Evolutionary conservation across 176 grass and related monocot species (phyloP).

Genomic region (Lolium rigidum): DNA sequence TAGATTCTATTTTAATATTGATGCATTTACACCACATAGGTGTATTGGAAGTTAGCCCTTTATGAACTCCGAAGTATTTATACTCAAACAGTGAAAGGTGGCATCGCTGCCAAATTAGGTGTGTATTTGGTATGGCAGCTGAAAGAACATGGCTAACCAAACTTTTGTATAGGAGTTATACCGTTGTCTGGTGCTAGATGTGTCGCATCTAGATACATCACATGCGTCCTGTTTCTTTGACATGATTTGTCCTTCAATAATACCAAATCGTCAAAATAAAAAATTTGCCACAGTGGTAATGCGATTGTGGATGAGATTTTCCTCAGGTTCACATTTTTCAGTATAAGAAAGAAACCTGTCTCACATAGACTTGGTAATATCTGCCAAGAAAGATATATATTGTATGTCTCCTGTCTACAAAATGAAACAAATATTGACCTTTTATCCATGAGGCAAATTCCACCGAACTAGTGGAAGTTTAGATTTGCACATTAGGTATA

Average conservation of each 20-base stretch:
- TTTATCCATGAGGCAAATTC: background rate
- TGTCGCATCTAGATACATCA: background rate
- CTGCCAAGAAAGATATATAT: background rate
- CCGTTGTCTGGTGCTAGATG: background rate
- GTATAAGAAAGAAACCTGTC: background rate
- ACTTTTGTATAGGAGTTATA: background rate
- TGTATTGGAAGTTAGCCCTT: background rate
- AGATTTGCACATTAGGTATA: slow-evolving; percentile 2
- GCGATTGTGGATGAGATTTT: background rate
- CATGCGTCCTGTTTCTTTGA: background rate
- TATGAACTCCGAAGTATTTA: slow-evolving; percentile 14
- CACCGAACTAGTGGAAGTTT: background rate
- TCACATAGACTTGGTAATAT: background rate
- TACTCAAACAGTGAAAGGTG: background rate
- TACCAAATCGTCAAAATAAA: background rate
- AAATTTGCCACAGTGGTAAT: background rate
- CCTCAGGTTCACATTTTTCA: background rate
- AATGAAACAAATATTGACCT: background rate
- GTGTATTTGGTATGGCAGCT: background rate
- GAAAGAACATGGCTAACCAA: background rate
- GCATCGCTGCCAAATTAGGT: background rate
- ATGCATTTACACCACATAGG: background rate
- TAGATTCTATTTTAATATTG: background rate
- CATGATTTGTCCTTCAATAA: background rate
- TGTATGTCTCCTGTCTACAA: background rate